Base-by-base conservation (phyloP, 164 flowering plant species). In the Liquidambar formosana region DNA sequence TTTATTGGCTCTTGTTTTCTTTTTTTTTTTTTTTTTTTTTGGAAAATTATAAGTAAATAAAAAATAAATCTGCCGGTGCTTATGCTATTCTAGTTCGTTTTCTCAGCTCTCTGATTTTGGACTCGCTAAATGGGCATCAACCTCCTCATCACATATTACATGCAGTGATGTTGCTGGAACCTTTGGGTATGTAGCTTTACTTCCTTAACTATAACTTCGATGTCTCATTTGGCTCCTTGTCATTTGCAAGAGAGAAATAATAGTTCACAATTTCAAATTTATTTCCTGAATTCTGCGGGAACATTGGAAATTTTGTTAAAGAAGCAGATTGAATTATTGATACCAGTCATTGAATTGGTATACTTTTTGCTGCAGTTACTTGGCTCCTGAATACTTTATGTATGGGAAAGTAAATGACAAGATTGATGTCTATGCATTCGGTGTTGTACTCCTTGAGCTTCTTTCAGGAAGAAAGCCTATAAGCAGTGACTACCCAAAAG, bases 371-470 rank as follows among this genome's bases (percentile, higher is more conserved):
- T 70, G 81, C 86, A 95, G 99, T 57, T 95, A 95, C 76, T 76
- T 95, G 87, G 99, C 99, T 78, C 99, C 99, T 15, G 99, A 95
- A 53, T 91, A 95, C 78, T 91, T 95, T 81, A 91, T 93, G 99
- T 83, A 89, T 75, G 99, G 97, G 19, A 88, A 88, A 81, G 85
- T 91, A 43, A 88, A 85, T 68, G 88, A 95, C 18, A 95, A 95
- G 76, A 76, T 95, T 69, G 99, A 95, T 79, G 98, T 93, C 23
- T 95, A 90, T 74, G 89, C 97, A 54, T 95, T 78, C 75, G 99
- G 99, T n/a, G 97, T 95, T 54, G 98, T 95, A 33, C 91, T 95
- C 26, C 97, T 95, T 63, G 99, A 95, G 83, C 94, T 95, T 69
- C 80, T 95, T 15, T 88, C 99, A 2, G 99, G 99, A 64, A 84